Percentiles rank a stretch among this genome's conserved stretches.
Evolutionary conservation across 2,329 filamentous ascomycete genomes (phyloP).

Genomic region (Diaporthe sp.): DNA sequence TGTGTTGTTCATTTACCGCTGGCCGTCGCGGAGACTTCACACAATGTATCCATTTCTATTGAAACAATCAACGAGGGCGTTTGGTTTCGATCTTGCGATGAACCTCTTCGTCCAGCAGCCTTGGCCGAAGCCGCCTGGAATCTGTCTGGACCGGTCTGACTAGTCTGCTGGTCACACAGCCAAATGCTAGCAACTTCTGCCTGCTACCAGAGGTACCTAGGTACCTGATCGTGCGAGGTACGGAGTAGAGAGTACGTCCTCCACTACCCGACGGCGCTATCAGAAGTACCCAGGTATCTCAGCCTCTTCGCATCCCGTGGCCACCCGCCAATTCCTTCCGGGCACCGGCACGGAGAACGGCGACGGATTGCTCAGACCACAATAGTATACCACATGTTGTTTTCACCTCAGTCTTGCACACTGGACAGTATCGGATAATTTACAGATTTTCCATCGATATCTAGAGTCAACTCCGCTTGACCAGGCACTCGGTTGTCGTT

Average conservation of each 20-base stretch:
- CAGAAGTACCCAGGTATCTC: slow-evolving; percentile 1
- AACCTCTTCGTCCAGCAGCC: not conserved
- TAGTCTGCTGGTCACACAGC: not conserved
- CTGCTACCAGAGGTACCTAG: not conserved
- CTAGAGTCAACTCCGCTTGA: not conserved
- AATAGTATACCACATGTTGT: not conserved
- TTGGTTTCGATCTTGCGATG: not conserved
- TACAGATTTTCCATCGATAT: not conserved
- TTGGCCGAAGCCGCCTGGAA: not conserved
- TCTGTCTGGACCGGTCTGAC: not conserved
- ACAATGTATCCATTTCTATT: not conserved
- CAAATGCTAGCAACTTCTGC: not conserved
- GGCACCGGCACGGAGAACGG: slow-evolving; percentile 6
- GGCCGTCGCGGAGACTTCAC: not conserved
- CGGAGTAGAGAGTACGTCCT: not conserved
- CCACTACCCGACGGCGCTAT: not conserved
- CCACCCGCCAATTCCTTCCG: not conserved
- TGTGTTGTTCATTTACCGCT: not conserved
- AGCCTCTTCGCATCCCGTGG: slow-evolving; percentile 9
- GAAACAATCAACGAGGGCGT: not conserved
- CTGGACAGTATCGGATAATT: not conserved
- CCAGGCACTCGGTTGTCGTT: not conserved
- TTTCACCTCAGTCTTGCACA: not conserved
- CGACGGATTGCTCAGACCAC: not conserved
- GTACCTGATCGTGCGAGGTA: not conserved